phyloP scores from a whole-genome alignment of 768 basidiomycete genomes.

The Lactifluus pinguis region DNA sequence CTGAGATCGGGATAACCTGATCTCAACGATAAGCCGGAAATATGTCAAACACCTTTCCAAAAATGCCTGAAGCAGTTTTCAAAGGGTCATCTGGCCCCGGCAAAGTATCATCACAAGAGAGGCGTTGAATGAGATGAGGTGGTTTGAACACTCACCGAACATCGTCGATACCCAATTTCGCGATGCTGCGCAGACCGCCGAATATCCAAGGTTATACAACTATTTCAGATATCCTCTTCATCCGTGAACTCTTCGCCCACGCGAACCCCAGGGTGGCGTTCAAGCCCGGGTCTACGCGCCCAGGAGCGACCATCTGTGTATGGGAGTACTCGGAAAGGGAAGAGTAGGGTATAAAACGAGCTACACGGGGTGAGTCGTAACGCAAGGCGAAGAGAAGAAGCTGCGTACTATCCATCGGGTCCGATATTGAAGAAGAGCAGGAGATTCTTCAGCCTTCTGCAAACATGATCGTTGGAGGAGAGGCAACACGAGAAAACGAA shows the following conservation, averaged over 20 bases:
- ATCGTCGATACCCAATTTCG: neutral
- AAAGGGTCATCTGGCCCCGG: slow-evolving; percentile 88
- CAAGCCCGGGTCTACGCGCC: slow-evolving; percentile 61
- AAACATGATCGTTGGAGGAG: neutral
- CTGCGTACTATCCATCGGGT: slow-evolving; percentile 67
- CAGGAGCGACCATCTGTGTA: slow-evolving; percentile 79
- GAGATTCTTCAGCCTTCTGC: slow-evolving; percentile 56
- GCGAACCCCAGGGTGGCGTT: slow-evolving; percentile 52
- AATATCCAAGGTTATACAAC: neutral
- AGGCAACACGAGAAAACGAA: neutral
- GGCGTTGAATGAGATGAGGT: neutral
- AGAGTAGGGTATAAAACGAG: slow-evolving; percentile 65
- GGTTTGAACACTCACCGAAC: slow-evolving; percentile 16
- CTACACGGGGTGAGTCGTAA: slow-evolving; percentile 31
- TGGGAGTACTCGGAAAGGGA: slow-evolving; percentile 74
- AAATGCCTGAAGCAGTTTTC: slow-evolving; percentile 23
- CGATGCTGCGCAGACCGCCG: neutral
- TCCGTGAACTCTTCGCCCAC: slow-evolving; percentile 85
- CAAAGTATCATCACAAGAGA: slow-evolving; percentile 47
- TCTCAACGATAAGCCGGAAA: slow-evolving; percentile 40
- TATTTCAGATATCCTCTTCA: slow-evolving; percentile 40
- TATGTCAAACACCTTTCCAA: slow-evolving; percentile 44
- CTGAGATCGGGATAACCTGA: neutral
- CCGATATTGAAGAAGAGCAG: slow-evolving; percentile 84
- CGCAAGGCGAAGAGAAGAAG: neutral